phyloP scores from a whole-genome alignment of 495 filamentous ascomycete species.

The Xylaria cubensis region DNA sequence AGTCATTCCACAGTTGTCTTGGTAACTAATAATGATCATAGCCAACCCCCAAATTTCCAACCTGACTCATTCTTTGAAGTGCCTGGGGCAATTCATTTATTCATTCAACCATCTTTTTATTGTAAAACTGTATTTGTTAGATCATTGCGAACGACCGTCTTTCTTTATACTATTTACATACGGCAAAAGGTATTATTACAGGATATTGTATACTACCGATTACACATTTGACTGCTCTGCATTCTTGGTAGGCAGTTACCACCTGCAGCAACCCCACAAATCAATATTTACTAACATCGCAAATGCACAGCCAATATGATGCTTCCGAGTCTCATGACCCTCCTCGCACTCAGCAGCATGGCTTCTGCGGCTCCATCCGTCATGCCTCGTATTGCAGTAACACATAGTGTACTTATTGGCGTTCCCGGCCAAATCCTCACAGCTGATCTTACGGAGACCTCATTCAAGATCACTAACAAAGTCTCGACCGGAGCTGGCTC shows the following conservation, averaged over 20 bases:
- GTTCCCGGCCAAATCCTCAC: conserved; percentile 38
- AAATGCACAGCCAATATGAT: conserved; percentile 25
- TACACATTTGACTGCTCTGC: neutral
- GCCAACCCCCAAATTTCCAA: neutral
- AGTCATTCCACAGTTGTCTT: neutral
- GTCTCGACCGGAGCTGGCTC: conserved; percentile 33
- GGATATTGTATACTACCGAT: neutral
- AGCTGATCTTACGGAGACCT: conserved; percentile 37
- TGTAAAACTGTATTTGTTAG: neutral
- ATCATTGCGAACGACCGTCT: neutral
- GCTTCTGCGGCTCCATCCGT: conserved; percentile 29
- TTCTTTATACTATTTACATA: neutral
- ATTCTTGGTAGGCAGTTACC: neutral
- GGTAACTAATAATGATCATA: neutral
- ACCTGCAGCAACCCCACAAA: conserved; percentile 7
- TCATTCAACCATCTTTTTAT: neutral
- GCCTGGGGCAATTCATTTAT: neutral
- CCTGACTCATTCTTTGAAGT: conserved; percentile 14
- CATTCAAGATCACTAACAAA: conserved; percentile 40
- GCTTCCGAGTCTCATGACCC: conserved; percentile 29
- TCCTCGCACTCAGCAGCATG: conserved; percentile 34
- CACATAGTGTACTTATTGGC: conserved; percentile 38
- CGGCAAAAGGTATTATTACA: neutral
- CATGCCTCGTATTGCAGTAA: conserved; percentile 17
- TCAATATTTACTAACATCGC: neutral